Evolutionary conservation across 108 stramenopile species (phyloP).

Genomic region (Parmales sp.): DNA sequence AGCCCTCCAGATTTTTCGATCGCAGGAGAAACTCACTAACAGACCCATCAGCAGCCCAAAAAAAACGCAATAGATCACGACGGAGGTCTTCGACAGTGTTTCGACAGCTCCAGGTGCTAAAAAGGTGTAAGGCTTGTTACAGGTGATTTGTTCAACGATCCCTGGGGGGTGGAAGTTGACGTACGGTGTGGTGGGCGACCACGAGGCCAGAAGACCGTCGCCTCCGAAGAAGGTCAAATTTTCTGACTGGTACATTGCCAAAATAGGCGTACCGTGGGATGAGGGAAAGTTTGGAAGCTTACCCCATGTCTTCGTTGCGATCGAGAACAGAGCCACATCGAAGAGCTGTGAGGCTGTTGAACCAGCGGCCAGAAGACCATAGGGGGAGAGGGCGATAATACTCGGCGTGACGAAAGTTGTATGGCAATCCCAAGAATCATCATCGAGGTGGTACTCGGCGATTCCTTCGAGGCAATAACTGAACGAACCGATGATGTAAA

Average conservation of each 20-base stretch:
- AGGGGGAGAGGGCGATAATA: neutral
- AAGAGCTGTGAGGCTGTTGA: neutral
- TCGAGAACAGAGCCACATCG: slow-evolving; percentile 1
- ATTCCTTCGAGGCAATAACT: slow-evolving; percentile 73
- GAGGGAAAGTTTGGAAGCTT: neutral
- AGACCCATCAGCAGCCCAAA: slow-evolving; percentile 67
- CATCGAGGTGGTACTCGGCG: slow-evolving; percentile 88
- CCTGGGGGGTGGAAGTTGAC: neutral
- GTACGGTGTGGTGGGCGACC: slow-evolving; percentile 36
- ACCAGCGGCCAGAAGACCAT: neutral
- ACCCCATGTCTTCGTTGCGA: neutral
- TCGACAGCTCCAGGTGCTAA: slow-evolving; percentile 13
- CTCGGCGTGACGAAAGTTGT: too few relatives aligned
- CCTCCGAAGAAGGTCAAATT: slow-evolving; percentile 82
- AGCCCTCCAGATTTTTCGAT: slow-evolving; percentile 49
- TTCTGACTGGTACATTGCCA: slow-evolving; percentile 63
- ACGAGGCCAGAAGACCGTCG: slow-evolving; percentile 72
- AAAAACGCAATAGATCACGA: slow-evolving; percentile 61
- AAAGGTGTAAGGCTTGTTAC: neutral
- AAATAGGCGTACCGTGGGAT: slow-evolving; percentile 67
- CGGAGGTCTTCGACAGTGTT: slow-evolving; percentile 9
- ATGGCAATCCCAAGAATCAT: too few relatives aligned
- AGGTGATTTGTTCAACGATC: neutral
- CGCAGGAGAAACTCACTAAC: slow-evolving; percentile 62
- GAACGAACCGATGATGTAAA: slow-evolving; percentile 85